phyloP scores from a whole-genome alignment of 78 protist species.

The Speleostelium caveatum region DNA sequence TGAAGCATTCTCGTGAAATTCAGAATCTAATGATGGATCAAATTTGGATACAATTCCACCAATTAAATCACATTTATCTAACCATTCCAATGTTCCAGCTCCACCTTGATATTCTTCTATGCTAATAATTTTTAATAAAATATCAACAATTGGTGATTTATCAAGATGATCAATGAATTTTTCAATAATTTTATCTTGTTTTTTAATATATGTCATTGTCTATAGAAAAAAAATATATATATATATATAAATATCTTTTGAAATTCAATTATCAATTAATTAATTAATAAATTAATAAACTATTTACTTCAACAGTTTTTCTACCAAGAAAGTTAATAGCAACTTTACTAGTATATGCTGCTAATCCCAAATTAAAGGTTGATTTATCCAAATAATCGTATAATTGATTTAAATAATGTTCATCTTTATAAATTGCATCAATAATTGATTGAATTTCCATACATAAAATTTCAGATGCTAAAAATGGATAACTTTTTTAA shows the following conservation, averaged over 20 bases:
- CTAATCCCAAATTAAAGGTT: conserved; percentile 50
- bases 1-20: conserved; percentile 80
- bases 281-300: not conserved
- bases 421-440: conserved; percentile 80
- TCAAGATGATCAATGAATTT: conserved; percentile 78
- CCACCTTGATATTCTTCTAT: conserved; percentile 79
- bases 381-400: conserved; percentile 49
- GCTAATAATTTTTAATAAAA: conserved; percentile 71
- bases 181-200: conserved; percentile 64
- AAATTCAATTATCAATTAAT: not conserved
- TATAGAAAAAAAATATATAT: not conserved
- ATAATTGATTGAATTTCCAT: conserved; percentile 70
- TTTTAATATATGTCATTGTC: conserved; percentile 78
- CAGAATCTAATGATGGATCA: conserved; percentile 70
- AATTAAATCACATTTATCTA: conserved; percentile 61
- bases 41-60: conserved; percentile 67
- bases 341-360: conserved; percentile 68
- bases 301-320: conserved; percentile 68
- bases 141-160: conserved; percentile 78
- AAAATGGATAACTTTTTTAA: conserved; percentile 46
- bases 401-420: conserved; percentile 43
- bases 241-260: too few species aligned
- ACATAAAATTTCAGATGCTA: conserved; percentile 79
- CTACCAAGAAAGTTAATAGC: conserved; percentile 72
- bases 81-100: conserved; percentile 81